Evolutionary conservation across 345 rosid genomes (phyloP).

Genomic region (Camelina sativa): DNA sequence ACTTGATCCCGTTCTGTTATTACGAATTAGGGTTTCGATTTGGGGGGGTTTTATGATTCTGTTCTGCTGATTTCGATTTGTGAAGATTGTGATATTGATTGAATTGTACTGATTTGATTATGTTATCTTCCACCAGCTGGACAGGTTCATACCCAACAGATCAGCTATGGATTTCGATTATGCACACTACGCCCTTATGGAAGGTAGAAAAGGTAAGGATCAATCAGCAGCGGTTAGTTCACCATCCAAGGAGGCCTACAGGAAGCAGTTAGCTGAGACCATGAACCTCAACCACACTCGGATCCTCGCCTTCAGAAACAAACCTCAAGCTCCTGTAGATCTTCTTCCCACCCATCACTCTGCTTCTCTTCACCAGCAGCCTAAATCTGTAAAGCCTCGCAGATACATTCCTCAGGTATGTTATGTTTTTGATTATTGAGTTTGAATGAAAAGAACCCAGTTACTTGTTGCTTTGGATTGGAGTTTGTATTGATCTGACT

Average conservation of each 20-base stretch:
- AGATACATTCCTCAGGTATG: conserved; percentile 47
- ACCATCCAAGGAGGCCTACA: conserved; percentile 65
- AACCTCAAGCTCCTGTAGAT: conserved; percentile 52
- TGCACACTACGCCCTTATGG: conserved; percentile 63
- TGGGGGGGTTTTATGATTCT: not conserved
- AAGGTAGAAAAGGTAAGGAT: conserved; percentile 57
- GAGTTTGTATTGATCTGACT: conserved; percentile 24
- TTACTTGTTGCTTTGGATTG: not conserved
- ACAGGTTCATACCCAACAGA: conserved; percentile 75
- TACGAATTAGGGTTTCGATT: not conserved
- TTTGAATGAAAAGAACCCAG: not conserved
- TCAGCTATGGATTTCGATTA: conserved; percentile 79
- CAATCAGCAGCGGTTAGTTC: conserved; percentile 47
- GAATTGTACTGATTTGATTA: conserved; percentile 15
- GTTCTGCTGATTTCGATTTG: not conserved
- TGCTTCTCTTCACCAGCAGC: conserved; percentile 39
- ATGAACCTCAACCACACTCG: conserved; percentile 64
- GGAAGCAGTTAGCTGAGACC: conserved; percentile 66
- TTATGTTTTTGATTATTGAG: not conserved
- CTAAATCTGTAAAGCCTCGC: conserved; percentile 44
- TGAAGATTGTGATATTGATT: not conserved
- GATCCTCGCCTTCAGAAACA: conserved; percentile 77
- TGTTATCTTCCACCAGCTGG: conserved; percentile 48
- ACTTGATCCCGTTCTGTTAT: too few relatives aligned
- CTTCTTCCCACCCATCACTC: conserved; percentile 26